These are phyloP conservation scores for Penicillium steckii DNA, from an alignment of 495 filamentous ascomycete species.

Conservation along the genomic window DNA sequence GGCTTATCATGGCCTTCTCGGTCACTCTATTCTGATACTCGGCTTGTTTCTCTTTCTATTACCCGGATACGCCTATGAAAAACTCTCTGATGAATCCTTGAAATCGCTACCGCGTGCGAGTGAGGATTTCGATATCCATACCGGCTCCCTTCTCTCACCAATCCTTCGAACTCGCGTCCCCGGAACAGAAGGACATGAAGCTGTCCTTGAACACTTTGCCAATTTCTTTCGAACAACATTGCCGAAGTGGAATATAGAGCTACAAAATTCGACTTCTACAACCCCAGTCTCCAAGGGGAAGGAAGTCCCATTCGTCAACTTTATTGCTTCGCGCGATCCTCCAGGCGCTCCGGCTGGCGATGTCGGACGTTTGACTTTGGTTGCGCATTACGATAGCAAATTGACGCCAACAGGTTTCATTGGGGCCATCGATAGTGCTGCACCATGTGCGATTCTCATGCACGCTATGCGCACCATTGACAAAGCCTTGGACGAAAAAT, in stretches of 20 bases:
- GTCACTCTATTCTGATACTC: constrained; percentile 30
- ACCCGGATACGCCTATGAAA: constrained; percentile 59
- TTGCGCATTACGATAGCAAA: constrained; percentile 93
- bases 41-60: constrained; percentile 27
- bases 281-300: constrained; percentile 71
- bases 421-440: constrained; percentile 90
- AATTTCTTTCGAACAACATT: constrained; percentile 73
- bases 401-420: constrained; percentile 83
- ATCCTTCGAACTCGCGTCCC: constrained; percentile 90
- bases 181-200: constrained; percentile 72
- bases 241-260: constrained; percentile 74
- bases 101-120: constrained; percentile 63
- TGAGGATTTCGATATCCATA: constrained; percentile 76
- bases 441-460: constrained; percentile 89
- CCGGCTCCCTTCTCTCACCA: constrained; percentile 74
- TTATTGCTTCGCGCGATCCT: constrained; percentile 87
- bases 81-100: constrained; percentile 71
- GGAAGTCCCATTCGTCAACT: constrained; percentile 78
- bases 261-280: constrained; percentile 81
- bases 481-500: constrained; percentile 72
- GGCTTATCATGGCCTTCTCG: constrained; percentile 26
- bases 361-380: constrained; percentile 76
- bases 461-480: constrained; percentile 81
- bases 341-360: constrained; percentile 74
- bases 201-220: constrained; percentile 77